Conservation (phyloP, 176 grass and related monocot genomes). For the Alloteropsis semialata region DNA sequence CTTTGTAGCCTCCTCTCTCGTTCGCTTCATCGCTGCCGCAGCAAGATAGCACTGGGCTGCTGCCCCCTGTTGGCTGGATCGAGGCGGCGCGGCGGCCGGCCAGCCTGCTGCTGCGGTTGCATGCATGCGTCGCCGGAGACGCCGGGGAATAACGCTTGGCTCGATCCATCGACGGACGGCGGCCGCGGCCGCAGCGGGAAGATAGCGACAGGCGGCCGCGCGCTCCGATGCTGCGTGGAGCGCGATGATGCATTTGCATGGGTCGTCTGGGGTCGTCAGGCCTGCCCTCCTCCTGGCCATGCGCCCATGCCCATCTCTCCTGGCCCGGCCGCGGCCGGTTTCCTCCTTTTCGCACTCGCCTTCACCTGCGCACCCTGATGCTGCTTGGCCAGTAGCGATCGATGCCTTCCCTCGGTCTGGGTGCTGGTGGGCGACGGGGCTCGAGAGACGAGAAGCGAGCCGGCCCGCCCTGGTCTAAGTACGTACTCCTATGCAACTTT, state of each 20-base stretch:
- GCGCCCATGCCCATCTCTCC: neutral
- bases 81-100: neutral
- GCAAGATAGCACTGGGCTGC: neutral
- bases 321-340: neutral
- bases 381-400: neutral
- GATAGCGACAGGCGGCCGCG: neutral
- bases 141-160: neutral
- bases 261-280: neutral
- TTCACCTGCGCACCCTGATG: neutral
- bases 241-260: neutral
- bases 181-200: neutral
- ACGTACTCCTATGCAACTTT: neutral
- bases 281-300: too few species aligned
- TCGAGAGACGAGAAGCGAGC: neutral
- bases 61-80: neutral
- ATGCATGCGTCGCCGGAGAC: slow-evolving; percentile 31
- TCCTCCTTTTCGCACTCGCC: neutral
- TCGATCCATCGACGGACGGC: too few species aligned
- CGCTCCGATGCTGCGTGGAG: neutral
- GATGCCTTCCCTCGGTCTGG: neutral
- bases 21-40: neutral
- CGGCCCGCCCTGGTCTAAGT: neutral
- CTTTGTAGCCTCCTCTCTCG: neutral
- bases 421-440: neutral
- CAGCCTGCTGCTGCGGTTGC: neutral